Conservation (phyloP, 2,329 filamentous ascomycete species). For the Clonostachys chloroleuca region DNA sequence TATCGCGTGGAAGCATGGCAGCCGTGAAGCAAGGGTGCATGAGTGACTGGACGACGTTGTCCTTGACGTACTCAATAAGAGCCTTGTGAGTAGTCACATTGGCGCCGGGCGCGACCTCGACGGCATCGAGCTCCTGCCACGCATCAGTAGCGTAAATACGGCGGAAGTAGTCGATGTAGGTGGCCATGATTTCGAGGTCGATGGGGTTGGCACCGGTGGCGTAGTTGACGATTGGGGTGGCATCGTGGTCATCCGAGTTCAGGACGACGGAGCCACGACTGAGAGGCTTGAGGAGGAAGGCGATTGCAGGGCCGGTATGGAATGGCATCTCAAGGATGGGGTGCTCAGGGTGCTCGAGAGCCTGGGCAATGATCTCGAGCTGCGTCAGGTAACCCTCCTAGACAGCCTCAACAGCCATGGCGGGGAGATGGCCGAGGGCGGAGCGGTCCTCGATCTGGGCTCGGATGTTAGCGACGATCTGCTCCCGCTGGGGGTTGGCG, state of each 20-base stretch:
- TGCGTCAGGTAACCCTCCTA: constrained; percentile 15
- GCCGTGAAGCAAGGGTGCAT: constrained; percentile 36
- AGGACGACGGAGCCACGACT: constrained; percentile 24
- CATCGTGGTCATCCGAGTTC: constrained; percentile 11
- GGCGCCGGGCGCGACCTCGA: constrained; percentile 19
- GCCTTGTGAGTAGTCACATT: constrained; percentile 8
- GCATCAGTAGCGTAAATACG: constrained; percentile 16
- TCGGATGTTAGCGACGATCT: constrained; percentile 13
- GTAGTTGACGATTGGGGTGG: constrained; percentile 23
- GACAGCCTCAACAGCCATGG: constrained; percentile 9
- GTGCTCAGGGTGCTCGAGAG: constrained; percentile 17
- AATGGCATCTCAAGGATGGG: constrained; percentile 22
- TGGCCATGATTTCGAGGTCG: constrained; percentile 25
- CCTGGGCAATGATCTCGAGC: constrained; percentile 13
- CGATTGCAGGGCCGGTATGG: constrained; percentile 9
- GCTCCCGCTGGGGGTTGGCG: constrained; percentile 11
- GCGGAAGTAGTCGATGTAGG: constrained; percentile 20
- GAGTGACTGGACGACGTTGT: constrained; percentile 24
- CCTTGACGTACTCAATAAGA: constrained; percentile 13
- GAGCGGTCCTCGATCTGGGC: constrained; percentile 13
- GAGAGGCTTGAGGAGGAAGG: constrained; percentile 22
- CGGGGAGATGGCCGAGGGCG: constrained; percentile 9
- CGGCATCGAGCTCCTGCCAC: constrained; percentile 16
- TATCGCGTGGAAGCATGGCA: constrained; percentile 33
- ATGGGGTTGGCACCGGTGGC: constrained; percentile 25